A percentile compares a stretch with the other conserved stretches of the same genome.
Evolutionary conservation across 352 stramenopile genomes (phyloP).

Genomic region (Globisporangium barbulae): DNA sequence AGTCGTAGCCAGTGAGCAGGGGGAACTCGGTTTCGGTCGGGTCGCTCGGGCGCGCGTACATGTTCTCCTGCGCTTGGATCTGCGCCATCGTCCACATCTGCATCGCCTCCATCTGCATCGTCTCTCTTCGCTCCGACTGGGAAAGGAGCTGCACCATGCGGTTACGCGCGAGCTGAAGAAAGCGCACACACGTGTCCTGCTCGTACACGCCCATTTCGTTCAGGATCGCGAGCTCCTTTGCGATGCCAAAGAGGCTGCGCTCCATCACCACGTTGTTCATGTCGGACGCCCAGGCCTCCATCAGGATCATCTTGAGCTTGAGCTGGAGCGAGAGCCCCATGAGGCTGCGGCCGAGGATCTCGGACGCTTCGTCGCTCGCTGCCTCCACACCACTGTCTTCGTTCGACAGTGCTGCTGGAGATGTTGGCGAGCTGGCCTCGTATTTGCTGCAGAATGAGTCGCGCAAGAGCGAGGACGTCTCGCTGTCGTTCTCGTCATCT

Average conservation of each 20-base stretch:
- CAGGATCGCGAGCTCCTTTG: constrained; percentile 79
- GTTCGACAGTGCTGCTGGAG: constrained; percentile 14
- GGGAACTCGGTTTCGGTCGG: constrained; percentile 55
- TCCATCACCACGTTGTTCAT: constrained; percentile 88
- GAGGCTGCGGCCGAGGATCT: constrained; percentile 53
- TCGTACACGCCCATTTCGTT: constrained; percentile 74
- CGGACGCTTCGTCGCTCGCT: constrained; percentile 25
- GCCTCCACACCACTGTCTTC: constrained; percentile 11
- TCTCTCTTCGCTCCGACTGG: constrained; percentile 57
- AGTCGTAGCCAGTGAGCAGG: constrained; percentile 57
- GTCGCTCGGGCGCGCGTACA: constrained; percentile 32
- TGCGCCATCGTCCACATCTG: constrained; percentile 79
- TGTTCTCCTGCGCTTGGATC: constrained; percentile 61
- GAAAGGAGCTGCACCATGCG: constrained; percentile 64
- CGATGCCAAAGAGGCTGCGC: constrained; percentile 76
- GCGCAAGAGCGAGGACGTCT: constrained; percentile 5
- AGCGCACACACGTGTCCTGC: constrained; percentile 70
- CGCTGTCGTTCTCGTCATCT: constrained; percentile 16
- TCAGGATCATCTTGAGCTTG: constrained; percentile 84
- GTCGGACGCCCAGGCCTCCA: constrained; percentile 79
- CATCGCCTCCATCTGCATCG: constrained; percentile 56
- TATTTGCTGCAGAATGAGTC: constrained; percentile 18
- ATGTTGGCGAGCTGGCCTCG: constrained; percentile 15
- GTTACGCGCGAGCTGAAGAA: constrained; percentile 64
- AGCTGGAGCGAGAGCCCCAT: constrained; percentile 78